Evolutionary conservation across 176 grass and related monocot genomes (phyloP).

Genomic region (Poa pratensis): DNA sequence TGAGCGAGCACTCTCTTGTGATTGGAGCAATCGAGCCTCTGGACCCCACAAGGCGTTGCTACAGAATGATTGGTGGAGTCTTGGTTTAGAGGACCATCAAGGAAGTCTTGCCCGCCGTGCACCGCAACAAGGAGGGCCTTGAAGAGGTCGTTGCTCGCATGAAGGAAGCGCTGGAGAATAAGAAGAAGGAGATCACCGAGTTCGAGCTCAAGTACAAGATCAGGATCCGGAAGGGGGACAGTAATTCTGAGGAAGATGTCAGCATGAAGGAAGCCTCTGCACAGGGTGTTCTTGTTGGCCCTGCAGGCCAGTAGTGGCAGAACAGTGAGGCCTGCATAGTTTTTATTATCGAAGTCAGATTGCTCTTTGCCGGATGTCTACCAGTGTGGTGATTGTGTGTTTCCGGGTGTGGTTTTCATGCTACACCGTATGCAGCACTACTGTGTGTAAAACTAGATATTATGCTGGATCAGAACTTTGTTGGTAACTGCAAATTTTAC

Average conservation of each 20-base stretch:
- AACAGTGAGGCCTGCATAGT: background rate
- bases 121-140: constrained; percentile 83
- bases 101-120: constrained; percentile 75
- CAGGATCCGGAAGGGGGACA: constrained; percentile 67
- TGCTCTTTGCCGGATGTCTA: constrained; percentile 12
- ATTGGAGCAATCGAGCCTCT: constrained; percentile 79
- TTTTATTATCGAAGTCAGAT: background rate
- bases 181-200: constrained; percentile 79
- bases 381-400: background rate
- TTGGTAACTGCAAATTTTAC: background rate
- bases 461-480: background rate
- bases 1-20: constrained; percentile 84
- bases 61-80: constrained; percentile 82
- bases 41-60: constrained; percentile 76
- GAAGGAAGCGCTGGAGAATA: constrained; percentile 77
- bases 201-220: constrained; percentile 97
- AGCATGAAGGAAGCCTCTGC: constrained; percentile 66
- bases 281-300: constrained; percentile 88
- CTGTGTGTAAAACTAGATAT: background rate
- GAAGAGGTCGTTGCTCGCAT: constrained; percentile 79
- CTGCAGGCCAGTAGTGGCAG: constrained; percentile 39
- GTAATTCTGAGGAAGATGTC: constrained; percentile 21
- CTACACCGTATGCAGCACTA: background rate
- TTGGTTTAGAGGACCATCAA: constrained; percentile 84
- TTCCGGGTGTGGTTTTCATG: background rate